Percentiles rank a stretch among this genome's conserved stretches.
Evolutionary conservation across 192 early-diverging fungal species (phyloP).

Genomic region (Rhizophlyctis rosea): DNA sequence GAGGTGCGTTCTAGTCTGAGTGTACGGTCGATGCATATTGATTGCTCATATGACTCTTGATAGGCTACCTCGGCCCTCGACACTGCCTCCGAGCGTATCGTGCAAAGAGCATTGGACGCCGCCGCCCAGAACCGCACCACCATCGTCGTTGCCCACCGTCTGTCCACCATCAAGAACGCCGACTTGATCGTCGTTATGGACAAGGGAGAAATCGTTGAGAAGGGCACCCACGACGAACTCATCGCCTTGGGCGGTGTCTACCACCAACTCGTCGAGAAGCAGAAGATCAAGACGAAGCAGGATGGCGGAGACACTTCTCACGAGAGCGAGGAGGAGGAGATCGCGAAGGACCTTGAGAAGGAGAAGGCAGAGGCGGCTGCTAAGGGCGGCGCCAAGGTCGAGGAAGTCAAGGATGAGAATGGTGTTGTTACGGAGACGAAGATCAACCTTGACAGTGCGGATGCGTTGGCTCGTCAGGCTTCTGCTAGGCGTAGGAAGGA

Average conservation of each 20-base stretch:
- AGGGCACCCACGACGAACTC: constrained; percentile 81
- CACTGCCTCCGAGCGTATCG: constrained; percentile 49
- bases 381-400: not conserved
- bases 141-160: constrained; percentile 86
- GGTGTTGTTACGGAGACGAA: constrained; percentile 8
- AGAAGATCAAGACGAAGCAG: constrained; percentile 1
- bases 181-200: constrained; percentile 80
- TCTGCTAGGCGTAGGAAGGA: constrained; percentile 9
- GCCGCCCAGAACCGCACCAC: constrained; percentile 69
- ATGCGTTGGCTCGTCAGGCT: not conserved
- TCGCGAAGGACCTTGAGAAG: not conserved
- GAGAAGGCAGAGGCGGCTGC: not conserved
- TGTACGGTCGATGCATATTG: no score
- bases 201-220: constrained; percentile 56
- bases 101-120: constrained; percentile 46
- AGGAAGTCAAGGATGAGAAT: constrained; percentile 30
- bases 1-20: constrained; percentile 21
- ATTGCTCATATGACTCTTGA: no score
- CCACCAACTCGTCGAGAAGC: constrained; percentile 62
- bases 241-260: constrained; percentile 58
- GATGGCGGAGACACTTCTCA: not conserved
- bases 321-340: constrained; percentile 1
- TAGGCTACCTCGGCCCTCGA: constrained; percentile 52
- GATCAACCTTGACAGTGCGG: not conserved
- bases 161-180: constrained; percentile 84